Conservation (phyloP, 2,329 filamentous ascomycete species). For the Leptographium wingfieldii region DNA sequence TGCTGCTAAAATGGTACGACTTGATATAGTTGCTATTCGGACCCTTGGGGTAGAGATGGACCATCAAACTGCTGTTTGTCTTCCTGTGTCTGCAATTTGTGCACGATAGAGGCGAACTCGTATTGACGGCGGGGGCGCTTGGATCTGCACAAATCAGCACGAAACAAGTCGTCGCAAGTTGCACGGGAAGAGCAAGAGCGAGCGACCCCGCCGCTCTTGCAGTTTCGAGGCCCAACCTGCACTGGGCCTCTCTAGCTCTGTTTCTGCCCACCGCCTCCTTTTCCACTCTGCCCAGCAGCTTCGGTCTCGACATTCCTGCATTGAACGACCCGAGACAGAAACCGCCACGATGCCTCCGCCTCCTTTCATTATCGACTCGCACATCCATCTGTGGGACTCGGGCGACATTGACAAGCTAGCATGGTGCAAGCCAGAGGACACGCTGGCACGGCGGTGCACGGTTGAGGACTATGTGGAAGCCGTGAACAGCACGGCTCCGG, state of each 20-base stretch:
- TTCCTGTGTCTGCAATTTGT: neutral
- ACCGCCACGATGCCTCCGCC: slow-evolving; percentile 9
- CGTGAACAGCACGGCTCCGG: slow-evolving; percentile 9
- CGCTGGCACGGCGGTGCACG: slow-evolving; percentile 52
- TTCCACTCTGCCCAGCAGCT: neutral
- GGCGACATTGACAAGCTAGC: slow-evolving; percentile 52
- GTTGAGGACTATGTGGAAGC: slow-evolving; percentile 43
- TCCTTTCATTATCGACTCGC: slow-evolving; percentile 62
- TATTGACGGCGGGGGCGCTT: neutral
- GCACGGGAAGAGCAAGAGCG: neutral
- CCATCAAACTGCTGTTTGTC: neutral
- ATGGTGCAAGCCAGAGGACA: slow-evolving; percentile 51
- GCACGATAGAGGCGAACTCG: neutral
- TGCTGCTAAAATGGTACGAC: no score
- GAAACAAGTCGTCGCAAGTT: neutral
- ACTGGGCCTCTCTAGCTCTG: neutral
- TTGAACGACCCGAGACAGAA: neutral
- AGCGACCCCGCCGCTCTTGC: neutral
- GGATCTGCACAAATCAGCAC: neutral
- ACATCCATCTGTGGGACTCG: slow-evolving; percentile 76
- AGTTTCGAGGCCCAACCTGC: neutral
- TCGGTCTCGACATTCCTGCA: neutral
- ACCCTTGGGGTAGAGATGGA: no score
- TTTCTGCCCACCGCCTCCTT: neutral
- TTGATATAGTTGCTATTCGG: neutral